These are phyloP conservation scores for Fusarium staphyleae DNA, from an alignment of 2,329 filamentous ascomycete genomes.

Conservation along the genomic window DNA sequence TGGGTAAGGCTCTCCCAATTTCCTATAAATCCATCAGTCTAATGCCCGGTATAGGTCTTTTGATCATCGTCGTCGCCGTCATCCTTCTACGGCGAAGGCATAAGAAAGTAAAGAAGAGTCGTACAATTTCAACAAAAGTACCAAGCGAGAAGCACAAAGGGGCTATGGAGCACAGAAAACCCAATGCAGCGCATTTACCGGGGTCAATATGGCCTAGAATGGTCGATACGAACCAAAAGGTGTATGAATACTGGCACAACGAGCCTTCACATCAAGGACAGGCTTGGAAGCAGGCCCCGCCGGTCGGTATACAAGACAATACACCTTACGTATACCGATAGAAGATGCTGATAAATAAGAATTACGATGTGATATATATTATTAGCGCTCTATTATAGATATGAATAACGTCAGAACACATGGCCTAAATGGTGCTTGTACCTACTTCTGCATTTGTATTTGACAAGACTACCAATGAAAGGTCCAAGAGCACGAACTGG, in stretches of 20 bases:
- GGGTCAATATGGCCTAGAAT: conserved; percentile 23
- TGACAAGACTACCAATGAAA: no score
- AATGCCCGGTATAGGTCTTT: background rate
- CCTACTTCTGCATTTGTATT: no score
- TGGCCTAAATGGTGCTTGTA: no score
- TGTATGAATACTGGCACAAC: conserved; percentile 29
- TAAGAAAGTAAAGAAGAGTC: conserved; percentile 24
- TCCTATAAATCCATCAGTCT: fast-evolving
- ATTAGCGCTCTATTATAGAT: background rate
- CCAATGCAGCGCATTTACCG: background rate
- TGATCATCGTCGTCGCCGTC: conserved; percentile 21
- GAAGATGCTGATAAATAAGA: background rate
- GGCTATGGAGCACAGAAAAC: background rate
- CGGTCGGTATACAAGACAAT: conserved; percentile 4
- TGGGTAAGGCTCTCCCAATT: conserved; percentile 5
- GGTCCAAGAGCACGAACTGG: no score
- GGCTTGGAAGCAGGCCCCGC: conserved; percentile 14
- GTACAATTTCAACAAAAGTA: conserved; percentile 1
- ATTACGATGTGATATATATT: background rate
- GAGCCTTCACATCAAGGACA: conserved; percentile 9
- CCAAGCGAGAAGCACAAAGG: conserved; percentile 4
- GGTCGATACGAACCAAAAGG: conserved; percentile 24
- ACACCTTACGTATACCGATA: conserved; percentile 21
- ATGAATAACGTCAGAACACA: no score
- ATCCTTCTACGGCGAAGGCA: conserved; percentile 28